Base-by-base conservation (phyloP, 768 basidiomycete species). In the Xerocomellus amylosporus region DNA sequence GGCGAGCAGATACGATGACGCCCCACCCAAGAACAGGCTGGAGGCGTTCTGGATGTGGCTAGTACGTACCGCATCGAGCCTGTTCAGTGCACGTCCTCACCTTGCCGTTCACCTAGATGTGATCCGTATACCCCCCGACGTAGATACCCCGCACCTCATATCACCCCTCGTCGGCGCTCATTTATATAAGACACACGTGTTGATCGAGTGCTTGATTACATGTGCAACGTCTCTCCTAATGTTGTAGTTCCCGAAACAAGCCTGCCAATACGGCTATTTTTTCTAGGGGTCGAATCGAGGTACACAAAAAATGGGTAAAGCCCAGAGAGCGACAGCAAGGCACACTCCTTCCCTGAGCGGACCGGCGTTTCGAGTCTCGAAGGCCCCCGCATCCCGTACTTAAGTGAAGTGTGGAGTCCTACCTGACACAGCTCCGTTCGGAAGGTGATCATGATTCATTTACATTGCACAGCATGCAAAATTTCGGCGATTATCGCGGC, bases 11-110 rank as follows among this genome's bases (percentile, higher is more conserved):
- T 39, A 62, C 26, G 66, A 70, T 2, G 70, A 72, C 2, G 64
- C 64, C 2, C 58, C 45, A 1, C 69, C 71, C 3, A 70, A 30
- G 52, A 72, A 70, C 42, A 46, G 31, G 41, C 0, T 62, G 4
- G 63, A 70, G 39, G 64, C 66, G 15, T 51, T 70, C 19, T 70
- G 68, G 68, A 50, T 46, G 49, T 68, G 66, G 68, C 37, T 70
- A 2, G 68, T 69, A 42, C 58, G 68, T 49, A 5, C n/a, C 4
- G 1, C 19, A n/a, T 19, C 8, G 8, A 4, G 8, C 15, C 17
- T 8, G 10, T 41, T 13, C 1, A 19, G 14, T 8, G 14, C 17
- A 8, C 17, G 13, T 45, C 17, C 56, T 58, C 28, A 58, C 44
- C 6, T 13, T 10, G 4, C n/a, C 24, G 20, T 52, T 38, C 17